Evolutionary conservation across 371 early-diverging fungal genomes (phyloP), one percentile per base, ranked within the genome.

Genomic region (Rhizopus stolonifer): DNA sequence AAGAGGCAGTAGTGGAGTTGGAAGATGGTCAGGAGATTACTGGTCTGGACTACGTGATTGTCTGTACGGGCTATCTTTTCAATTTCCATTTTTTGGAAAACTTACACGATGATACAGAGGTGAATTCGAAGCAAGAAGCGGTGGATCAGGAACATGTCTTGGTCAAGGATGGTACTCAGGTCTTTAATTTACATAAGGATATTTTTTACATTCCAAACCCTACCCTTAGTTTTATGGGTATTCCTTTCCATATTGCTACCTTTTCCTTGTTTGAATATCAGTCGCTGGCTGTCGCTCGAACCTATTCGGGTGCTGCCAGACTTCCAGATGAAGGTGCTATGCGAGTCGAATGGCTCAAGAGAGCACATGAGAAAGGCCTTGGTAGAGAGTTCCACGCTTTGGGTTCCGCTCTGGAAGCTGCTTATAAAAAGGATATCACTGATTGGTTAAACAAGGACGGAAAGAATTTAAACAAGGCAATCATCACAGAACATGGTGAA

Each of bases 11-110:
- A 3, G 46, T 82, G 18, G 61, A 64, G 40, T 73, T 72, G 32
- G 50, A 53, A 17, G 81, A 82, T 46, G 78, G 77, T 7, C 58
- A 67, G 0, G 2, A 23, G 6, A 51, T 81, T 0, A 58, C 54
- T 15, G 49, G 65, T 5, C 53, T 80, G 0, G 80, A 86, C 49
- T 34, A 36, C 4, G 51, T 86, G 11, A 65, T 86, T 2, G 80
- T 80, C 49, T 83, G 81, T 17, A 86, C 87, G 1, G 87, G 85
- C 0, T 85, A 83, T 54, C 60, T 80, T 0, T 81, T 74, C 40
- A 69, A 66, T 10, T 80, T 70, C 46, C 87, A 85, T 14, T 87
- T 85, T 43, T 25, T 62, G 18, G 64, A 65, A 17, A 46, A 61
- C 7, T 29, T 69, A 11, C 45, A 60, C 10, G 39, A 39, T 2